These are phyloP conservation scores for Allomyces arbusculus DNA, from an alignment of 192 early-diverging fungal genomes.

Conservation along the genomic window DNA sequence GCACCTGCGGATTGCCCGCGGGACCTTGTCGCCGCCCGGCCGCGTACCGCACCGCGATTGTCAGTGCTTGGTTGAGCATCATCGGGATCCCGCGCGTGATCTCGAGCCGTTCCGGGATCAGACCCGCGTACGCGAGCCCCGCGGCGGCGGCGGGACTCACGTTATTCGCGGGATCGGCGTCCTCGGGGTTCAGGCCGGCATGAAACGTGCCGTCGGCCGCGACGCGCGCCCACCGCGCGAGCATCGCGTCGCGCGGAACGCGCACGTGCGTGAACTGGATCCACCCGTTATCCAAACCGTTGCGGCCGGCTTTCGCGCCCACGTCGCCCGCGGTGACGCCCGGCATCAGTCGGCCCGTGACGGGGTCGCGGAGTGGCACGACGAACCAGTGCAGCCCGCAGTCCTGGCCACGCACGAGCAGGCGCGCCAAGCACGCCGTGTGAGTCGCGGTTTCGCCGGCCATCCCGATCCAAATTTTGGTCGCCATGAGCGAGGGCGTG, in stretches of 20 bases:
- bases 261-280: slow-evolving; percentile 34
- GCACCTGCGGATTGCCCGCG: slow-evolving; percentile 34
- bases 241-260: slow-evolving; percentile 33
- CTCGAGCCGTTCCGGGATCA: slow-evolving; percentile 42
- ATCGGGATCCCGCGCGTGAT: slow-evolving; percentile 17
- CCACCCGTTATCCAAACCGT: slow-evolving; percentile 46
- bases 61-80: slow-evolving; percentile 24
- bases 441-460: slow-evolving; percentile 44
- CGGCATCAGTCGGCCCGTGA: slow-evolving; percentile 24
- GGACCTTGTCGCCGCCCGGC: slow-evolving; percentile 35
- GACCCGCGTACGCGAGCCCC: slow-evolving; percentile 28
- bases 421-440: slow-evolving; percentile 5
- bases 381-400: slow-evolving; percentile 47
- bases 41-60: slow-evolving; percentile 37
- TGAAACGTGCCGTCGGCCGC: slow-evolving; percentile 27
- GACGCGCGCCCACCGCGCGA: slow-evolving; percentile 32
- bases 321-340: slow-evolving; percentile 34
- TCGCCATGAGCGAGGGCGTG: slow-evolving; percentile 33
- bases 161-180: slow-evolving; percentile 1
- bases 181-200: slow-evolving; percentile 25
- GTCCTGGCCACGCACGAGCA: slow-evolving; percentile 25
- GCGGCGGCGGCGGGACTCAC: background rate
- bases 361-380: slow-evolving; percentile 29
- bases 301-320: slow-evolving; percentile 35
- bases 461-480: slow-evolving; percentile 46